Percentiles rank a stretch among this genome's conserved stretches.
Conservation (phyloP, 768 basidiomycete genomes). For the Baorangia bicolor region DNA sequence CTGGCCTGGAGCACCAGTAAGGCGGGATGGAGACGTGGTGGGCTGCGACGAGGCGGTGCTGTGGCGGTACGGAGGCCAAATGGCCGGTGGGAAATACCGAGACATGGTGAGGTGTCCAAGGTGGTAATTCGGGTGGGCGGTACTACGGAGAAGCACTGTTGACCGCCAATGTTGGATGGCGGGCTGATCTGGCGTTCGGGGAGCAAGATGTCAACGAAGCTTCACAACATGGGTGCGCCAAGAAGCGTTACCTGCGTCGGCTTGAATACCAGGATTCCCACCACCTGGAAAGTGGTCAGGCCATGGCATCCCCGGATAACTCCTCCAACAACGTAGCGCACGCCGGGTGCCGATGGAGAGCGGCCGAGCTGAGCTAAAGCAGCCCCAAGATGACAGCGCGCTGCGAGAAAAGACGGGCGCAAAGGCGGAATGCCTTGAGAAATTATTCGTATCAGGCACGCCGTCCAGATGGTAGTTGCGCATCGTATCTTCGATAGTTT, state of each 20-base stretch:
- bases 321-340: conserved; percentile 5
- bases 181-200: conserved; percentile 2
- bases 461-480: conserved; percentile 18
- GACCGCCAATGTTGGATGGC: neutral
- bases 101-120: no score
- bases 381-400: neutral
- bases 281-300: conserved; percentile 17
- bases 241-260: conserved; percentile 16
- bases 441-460: conserved; percentile 8
- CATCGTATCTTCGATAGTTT: conserved; percentile 21
- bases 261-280: no score
- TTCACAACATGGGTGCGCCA: neutral
- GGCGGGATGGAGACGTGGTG: no score
- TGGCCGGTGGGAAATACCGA: no score
- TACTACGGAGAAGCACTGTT: no score
- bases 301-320: conserved; percentile 1
- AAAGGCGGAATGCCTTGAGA: conserved; percentile 16
- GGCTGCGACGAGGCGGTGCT: no score
- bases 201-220: conserved; percentile 1
- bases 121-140: no score
- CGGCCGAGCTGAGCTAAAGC: conserved; percentile 6
- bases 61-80: no score
- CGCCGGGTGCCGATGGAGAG: conserved; percentile 10
- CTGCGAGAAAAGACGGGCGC: conserved; percentile 16
- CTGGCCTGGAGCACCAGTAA: no score